Base-by-base conservation (phyloP, 768 basidiomycete genomes). In the Auricularia sp. region DNA sequence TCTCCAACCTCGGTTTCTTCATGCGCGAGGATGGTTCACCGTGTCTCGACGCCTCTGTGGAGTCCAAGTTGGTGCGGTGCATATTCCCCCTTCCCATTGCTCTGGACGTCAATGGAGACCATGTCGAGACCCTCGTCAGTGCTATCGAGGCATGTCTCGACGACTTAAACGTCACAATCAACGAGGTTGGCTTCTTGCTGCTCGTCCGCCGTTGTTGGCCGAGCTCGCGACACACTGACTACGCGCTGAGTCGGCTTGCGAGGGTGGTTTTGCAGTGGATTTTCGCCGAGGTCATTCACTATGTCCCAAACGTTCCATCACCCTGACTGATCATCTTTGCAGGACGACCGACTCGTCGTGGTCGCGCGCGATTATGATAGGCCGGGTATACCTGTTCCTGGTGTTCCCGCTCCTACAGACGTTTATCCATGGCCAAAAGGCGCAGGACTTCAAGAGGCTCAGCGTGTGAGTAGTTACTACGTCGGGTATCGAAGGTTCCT, bases 141-240 rank as follows among this genome's bases (percentile, higher is more conserved):
- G 80, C 87, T 3, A 83, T 92, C 34, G 90, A 92, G 71, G 82
- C 83, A 3, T 88, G 85, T 68, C 76, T 94, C 29, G 76, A 79
- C 4, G 88, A 91, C 69, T 71, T 90, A 33, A 85, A 92, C 72
- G 76, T 94, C 35, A 83, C 86, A 3, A 78, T 86, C 34, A 90
- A 91, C 69, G 92, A 94, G 73, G 77, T 81, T 44, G 91, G 87
- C 1, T 81, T 93, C 64, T 73, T 90, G 7, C 75, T 92, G 16
- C 76, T 94, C n/a, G 76, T 78, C 4, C 80, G 85, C 64, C 81
- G 85, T 69, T 83, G 90, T 67, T 91, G 86, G 86, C 90, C 91
- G 0, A 87, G 83, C 67, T 82, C 85, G 16, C 78, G 91, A 73
- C 80, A 84, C 51, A 87, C 91, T 14, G 84, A 86, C 42, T 90